These are phyloP conservation scores for Cruciata laevipes DNA, from an alignment of 257 asterid genomes.

Conservation along the genomic window DNA sequence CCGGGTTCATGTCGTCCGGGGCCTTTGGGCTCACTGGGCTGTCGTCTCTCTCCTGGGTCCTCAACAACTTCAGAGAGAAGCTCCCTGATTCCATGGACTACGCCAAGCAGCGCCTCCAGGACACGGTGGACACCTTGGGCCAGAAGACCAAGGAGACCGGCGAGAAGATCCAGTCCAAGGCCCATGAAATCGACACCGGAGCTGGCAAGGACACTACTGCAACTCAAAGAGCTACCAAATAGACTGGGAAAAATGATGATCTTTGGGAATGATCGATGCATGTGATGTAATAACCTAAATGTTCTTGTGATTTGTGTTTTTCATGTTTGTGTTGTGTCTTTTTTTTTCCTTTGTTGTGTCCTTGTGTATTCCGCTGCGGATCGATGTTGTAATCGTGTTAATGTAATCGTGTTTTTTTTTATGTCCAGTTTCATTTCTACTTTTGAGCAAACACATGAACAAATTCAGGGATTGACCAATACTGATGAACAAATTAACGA, in stretches of 20 bases:
- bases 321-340: neutral
- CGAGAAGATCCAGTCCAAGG: slow-evolving; percentile 48
- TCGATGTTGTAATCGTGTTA: neutral
- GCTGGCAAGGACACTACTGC: neutral
- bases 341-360: neutral
- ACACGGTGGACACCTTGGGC: slow-evolving; percentile 40
- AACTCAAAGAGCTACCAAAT: slow-evolving; percentile 10
- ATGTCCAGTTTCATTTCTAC: neutral
- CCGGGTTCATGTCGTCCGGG: slow-evolving; percentile 65
- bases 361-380: neutral
- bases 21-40: slow-evolving; percentile 79
- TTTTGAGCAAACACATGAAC: neutral
- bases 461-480: neutral
- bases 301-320: neutral
- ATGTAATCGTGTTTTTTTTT: neutral
- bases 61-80: slow-evolving; percentile 43
- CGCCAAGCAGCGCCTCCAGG: slow-evolving; percentile 55
- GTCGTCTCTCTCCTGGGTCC: slow-evolving; percentile 69
- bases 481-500: no score
- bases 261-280: slow-evolving; percentile 10
- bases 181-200: slow-evolving; percentile 32
- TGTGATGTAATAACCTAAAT: neutral
- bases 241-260: neutral
- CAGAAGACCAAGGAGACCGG: slow-evolving; percentile 66
- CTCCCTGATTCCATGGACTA: slow-evolving; percentile 42